Evolutionary conservation across 140 eudicot genomes (phyloP).

Genomic region (Bidens hawaiensis): DNA sequence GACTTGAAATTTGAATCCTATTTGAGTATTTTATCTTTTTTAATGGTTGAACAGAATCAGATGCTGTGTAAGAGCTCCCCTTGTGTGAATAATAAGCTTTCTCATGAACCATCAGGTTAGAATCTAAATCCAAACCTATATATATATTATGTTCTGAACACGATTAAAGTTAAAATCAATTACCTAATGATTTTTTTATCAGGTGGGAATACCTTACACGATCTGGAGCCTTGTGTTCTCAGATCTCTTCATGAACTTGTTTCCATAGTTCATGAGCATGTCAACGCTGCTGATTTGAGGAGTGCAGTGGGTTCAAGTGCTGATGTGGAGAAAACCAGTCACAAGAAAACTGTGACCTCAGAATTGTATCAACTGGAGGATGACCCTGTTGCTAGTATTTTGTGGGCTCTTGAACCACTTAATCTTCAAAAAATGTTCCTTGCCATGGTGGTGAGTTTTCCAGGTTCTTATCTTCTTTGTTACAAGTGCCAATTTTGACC

Average conservation of each 20-base stretch:
- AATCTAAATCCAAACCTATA: background rate
- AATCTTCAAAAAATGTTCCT: constrained; percentile 57
- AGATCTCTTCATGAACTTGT: constrained; percentile 69
- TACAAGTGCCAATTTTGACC: background rate
- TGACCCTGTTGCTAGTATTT: constrained; percentile 66
- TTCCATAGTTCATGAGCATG: constrained; percentile 66
- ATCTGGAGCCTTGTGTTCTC: constrained; percentile 55
- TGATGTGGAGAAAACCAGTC: constrained; percentile 32
- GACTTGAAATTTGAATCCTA: background rate
- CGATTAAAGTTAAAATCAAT: background rate
- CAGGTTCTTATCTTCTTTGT: background rate
- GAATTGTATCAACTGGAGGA: constrained; percentile 47
- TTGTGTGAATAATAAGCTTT: constrained; percentile 19
- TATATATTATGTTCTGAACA: background rate
- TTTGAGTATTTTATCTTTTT: constrained; percentile 9
- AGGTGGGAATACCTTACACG: constrained; percentile 41
- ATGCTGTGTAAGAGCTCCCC: constrained; percentile 46
- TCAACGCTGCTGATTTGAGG: constrained; percentile 39
- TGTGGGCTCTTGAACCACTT: constrained; percentile 75
- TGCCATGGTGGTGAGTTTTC: constrained; percentile 76
- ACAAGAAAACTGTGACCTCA: constrained; percentile 23
- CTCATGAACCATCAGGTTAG: constrained; percentile 45
- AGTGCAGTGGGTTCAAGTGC: constrained; percentile 28
- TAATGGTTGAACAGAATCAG: constrained; percentile 66
- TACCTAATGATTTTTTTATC: constrained; percentile 16